These are phyloP conservation scores for Xylariaceae sp. DNA, from an alignment of 2,329 filamentous ascomycete species.

Conservation along the genomic window DNA sequence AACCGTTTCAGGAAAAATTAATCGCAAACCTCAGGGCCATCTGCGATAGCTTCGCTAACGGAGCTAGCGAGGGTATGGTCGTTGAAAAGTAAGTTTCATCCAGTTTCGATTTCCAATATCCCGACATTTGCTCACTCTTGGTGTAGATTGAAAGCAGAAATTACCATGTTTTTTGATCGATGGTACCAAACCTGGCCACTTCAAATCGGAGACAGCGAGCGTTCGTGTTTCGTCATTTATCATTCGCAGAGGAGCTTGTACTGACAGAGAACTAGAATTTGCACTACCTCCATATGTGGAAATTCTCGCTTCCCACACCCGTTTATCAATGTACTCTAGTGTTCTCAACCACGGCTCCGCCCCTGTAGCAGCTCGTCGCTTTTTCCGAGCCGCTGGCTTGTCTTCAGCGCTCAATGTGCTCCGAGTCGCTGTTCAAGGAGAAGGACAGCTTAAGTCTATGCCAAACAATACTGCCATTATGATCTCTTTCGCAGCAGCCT, in stretches of 20 bases:
- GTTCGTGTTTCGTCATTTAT: slow-evolving; percentile 31
- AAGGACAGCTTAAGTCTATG: slow-evolving; percentile 67
- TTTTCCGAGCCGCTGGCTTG: slow-evolving; percentile 67
- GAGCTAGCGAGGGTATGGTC: slow-evolving; percentile 47
- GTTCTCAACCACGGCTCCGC: slow-evolving; percentile 73
- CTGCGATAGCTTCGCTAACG: slow-evolving; percentile 54
- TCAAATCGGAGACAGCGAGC: slow-evolving; percentile 43
- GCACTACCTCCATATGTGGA: slow-evolving; percentile 69
- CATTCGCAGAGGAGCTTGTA: slow-evolving; percentile 1
- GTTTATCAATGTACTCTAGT: slow-evolving; percentile 69
- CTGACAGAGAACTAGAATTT: slow-evolving; percentile 38
- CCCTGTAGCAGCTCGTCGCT: slow-evolving; percentile 65
- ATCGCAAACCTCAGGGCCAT: slow-evolving; percentile 55
- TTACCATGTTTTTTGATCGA: slow-evolving; percentile 31
- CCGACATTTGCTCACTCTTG: too few species aligned
- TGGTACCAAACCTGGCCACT: slow-evolving; percentile 47
- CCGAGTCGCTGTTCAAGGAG: slow-evolving; percentile 68
- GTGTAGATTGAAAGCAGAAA: slow-evolving; percentile 30
- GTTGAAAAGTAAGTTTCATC: slow-evolving; percentile 44
- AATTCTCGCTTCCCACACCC: slow-evolving; percentile 68
- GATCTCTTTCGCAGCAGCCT: slow-evolving; percentile 72
- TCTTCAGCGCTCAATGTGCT: slow-evolving; percentile 72
- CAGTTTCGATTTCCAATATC: slow-evolving; percentile 1
- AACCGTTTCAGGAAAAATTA: slow-evolving; percentile 44
- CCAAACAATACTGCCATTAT: slow-evolving; percentile 76